Base-by-base conservation (phyloP, 2,329 filamentous ascomycete genomes). In the Myriosclerotinia curreyana region DNA sequence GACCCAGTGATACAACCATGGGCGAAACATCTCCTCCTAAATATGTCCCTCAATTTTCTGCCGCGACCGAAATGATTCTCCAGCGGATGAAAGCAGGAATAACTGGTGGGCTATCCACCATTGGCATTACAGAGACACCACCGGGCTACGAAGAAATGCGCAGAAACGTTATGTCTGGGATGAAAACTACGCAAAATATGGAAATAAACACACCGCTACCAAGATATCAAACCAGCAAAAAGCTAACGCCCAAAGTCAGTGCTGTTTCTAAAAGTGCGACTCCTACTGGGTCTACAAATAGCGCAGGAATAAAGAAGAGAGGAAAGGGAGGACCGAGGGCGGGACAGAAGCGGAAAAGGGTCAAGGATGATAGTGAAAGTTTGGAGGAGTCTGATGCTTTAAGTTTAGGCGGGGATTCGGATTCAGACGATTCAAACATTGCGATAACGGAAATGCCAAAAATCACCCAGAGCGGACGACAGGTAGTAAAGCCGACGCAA, bases 381-480 rank as follows among this genome's bases (percentile, higher is more conserved):
- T 64, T 66, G n/a, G 72, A 72, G 22, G 73, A 74, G 50, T 73
- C 71, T 36, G 72, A 61, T 51, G 64, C 50, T 51, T 72, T 75
- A 70, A 74, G 71, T 48, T 61, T 75, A 20, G 72, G 72, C 28
- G 75, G 58, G 74, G 56, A 77, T 60, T 77, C 75, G 11, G 74
- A 77, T 61, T 73, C 77, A 3, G 73, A 74, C 22, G 70, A 68
- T 60, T 67, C 69, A 20, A 77, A 76, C 46, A 75, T 80, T 55
- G 80, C 83, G 67, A 83, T 82, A 11, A 82, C 82, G 12, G 69
- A 70, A 50, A 78, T 84, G 22, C 82, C 84, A 4, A 90, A 86
- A 38, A 86, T 84, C 73, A 92, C 90, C 12, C 90, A 91, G 73
- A 93, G 89, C 25, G 90, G 90, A 46, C 84, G 90, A 66, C 85